These are phyloP conservation scores for Stentor coeruleus DNA, from an alignment of 73 alveolate genomes.

Conservation along the genomic window DNA sequence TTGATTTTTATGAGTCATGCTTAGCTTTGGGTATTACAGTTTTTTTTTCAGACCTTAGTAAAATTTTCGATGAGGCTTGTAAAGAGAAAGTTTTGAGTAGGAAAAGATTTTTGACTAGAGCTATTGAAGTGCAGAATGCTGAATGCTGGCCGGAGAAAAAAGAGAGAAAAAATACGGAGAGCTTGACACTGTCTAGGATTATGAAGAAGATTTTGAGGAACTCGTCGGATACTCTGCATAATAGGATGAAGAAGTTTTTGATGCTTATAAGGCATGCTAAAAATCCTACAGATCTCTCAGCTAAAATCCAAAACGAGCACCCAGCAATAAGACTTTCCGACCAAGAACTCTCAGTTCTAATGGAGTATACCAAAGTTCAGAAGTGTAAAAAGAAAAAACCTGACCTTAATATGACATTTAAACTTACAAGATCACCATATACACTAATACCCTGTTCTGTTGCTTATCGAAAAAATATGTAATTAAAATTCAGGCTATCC, in stretches of 20 bases:
- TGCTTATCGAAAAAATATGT: background rate
- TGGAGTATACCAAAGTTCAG: too few relatives aligned
- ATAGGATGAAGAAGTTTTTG: background rate
- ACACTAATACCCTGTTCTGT: background rate
- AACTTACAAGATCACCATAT: background rate
- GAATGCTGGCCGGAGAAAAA: background rate
- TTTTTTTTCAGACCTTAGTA: background rate
- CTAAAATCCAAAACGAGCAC: background rate
- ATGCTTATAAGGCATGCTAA: background rate
- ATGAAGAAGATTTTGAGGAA: too few relatives aligned
- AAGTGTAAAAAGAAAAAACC: background rate
- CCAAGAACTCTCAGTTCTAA: background rate
- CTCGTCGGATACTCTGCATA: background rate
- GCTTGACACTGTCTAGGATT: background rate
- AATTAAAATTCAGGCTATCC: too few relatives aligned
- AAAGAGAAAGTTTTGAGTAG: background rate
- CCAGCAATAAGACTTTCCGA: background rate
- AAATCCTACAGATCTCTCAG: background rate
- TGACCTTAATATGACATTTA: background rate
- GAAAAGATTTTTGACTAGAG: background rate
- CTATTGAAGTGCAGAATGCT: background rate
- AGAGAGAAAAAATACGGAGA: too few relatives aligned
- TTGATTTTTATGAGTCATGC: background rate
- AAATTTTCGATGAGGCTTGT: background rate
- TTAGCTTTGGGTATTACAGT: background rate